Evolutionary conservation across 768 basidiomycete species (phyloP).

Genomic region (Megacollybia marginata): DNA sequence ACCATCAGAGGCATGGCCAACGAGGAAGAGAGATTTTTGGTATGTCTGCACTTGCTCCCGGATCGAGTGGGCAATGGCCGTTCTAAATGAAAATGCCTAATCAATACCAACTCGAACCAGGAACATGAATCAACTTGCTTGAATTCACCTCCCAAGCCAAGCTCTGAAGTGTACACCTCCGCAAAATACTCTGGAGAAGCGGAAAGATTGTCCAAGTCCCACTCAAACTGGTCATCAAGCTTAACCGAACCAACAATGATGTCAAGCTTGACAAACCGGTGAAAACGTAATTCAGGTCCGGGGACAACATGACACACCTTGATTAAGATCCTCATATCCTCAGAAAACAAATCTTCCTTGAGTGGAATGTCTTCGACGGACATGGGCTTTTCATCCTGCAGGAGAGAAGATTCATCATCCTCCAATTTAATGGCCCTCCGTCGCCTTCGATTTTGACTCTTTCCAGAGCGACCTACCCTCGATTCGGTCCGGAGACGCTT

Average conservation of each 20-base stretch:
- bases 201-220: conserved; percentile 80
- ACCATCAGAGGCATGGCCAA: conserved; percentile 82
- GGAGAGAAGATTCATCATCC: conserved; percentile 10
- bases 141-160: conserved; percentile 91
- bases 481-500: conserved; percentile 38
- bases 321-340: conserved; percentile 89
- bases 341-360: conserved; percentile 57
- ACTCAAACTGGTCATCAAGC: conserved; percentile 95
- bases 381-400: conserved; percentile 35
- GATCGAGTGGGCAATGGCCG: conserved; percentile 91
- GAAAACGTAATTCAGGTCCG: background rate
- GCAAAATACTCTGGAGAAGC: conserved; percentile 93
- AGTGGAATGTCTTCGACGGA: conserved; percentile 56
- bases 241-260: conserved; percentile 91
- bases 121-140: conserved; percentile 42
- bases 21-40: conserved; percentile 85
- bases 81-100: conserved; percentile 45
- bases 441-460: conserved; percentile 31
- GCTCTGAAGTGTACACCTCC: conserved; percentile 74
- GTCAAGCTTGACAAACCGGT: conserved; percentile 57
- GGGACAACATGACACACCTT: conserved; percentile 46
- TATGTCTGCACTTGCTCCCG: conserved; percentile 91
- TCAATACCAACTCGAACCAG: background rate
- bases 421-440: conserved; percentile 27
- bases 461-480: conserved; percentile 23